These are phyloP conservation scores for Mucor circinelloides DNA, from an alignment of 371 early-diverging fungal genomes.

Conservation along the genomic window DNA sequence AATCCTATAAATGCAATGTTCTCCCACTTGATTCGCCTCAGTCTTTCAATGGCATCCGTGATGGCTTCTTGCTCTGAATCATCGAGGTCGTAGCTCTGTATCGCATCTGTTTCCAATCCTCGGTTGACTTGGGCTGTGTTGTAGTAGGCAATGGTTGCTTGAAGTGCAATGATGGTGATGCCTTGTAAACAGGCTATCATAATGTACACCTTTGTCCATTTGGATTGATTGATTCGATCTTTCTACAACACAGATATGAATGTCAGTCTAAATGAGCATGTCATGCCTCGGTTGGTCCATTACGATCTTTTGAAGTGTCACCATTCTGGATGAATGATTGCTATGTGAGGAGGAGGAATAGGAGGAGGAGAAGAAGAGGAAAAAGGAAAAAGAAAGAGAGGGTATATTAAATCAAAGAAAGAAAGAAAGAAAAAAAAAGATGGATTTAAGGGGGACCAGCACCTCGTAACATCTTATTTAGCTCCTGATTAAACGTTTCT, in stretches of 20 bases:
- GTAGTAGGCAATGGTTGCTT: constrained; percentile 40
- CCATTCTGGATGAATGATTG: constrained; percentile 5
- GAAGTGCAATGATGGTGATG: constrained; percentile 36
- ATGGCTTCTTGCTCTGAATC: constrained; percentile 2
- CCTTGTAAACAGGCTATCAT: constrained; percentile 42
- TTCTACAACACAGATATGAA: constrained; percentile 27
- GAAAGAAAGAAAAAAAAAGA: background rate
- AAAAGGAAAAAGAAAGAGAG: too few species aligned
- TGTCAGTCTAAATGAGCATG: background rate
- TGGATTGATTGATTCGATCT: constrained; percentile 38
- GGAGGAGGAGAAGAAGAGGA: background rate
- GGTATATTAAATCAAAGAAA: background rate
- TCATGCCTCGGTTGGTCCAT: background rate
- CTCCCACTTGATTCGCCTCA: constrained; percentile 50
- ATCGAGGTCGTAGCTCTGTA: constrained; percentile 6
- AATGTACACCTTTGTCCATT: constrained; percentile 42
- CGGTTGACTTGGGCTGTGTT: constrained; percentile 30
- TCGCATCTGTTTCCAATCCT: constrained; percentile 8
- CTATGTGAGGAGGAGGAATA: background rate
- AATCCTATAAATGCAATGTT: constrained; percentile 50
- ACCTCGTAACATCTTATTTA: background rate
- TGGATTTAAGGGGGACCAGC: background rate
- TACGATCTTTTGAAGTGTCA: constrained; percentile 21
- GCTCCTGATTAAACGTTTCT: constrained; percentile 2
- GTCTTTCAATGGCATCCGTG: constrained; percentile 25